Evolutionary conservation across 2,329 filamentous ascomycete genomes (phyloP).

Genomic region (Epichloe sp.): DNA sequence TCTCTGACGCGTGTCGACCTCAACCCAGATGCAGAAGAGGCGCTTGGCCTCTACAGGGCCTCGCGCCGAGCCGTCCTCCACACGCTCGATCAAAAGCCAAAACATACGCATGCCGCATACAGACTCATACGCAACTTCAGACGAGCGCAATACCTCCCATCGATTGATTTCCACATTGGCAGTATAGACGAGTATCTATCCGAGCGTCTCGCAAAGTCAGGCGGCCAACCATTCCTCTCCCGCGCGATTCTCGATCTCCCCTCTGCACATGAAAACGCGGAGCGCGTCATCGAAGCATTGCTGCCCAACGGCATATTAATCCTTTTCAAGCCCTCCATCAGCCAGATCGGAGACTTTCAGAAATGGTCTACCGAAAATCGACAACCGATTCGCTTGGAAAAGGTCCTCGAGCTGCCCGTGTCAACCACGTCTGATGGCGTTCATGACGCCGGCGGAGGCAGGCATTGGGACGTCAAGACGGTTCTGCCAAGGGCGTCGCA

Average conservation of each 20-base stretch:
- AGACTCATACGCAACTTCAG: conserved; percentile 54
- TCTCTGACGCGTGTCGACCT: conserved; percentile 15
- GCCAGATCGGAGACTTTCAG: conserved; percentile 55
- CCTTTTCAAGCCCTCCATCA: conserved; percentile 66
- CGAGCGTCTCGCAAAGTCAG: conserved; percentile 30
- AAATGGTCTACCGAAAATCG: conserved; percentile 33
- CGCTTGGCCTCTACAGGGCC: conserved; percentile 31
- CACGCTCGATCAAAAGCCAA: conserved; percentile 52
- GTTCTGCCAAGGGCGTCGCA: conserved; percentile 19
- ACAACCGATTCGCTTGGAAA: conserved; percentile 43
- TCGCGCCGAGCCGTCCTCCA: conserved; percentile 58
- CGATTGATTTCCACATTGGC: conserved; percentile 63
- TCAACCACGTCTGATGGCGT: conserved; percentile 26
- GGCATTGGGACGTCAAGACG: conserved; percentile 50
- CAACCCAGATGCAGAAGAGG: conserved; percentile 14
- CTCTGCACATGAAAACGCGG: conserved; percentile 35
- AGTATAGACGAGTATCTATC: conserved; percentile 51
- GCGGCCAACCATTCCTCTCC: conserved; percentile 47
- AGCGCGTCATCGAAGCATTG: conserved; percentile 41
- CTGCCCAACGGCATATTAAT: conserved; percentile 51
- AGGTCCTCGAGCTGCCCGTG: conserved; percentile 43
- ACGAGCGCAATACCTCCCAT: conserved; percentile 53
- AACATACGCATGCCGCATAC: conserved; percentile 51
- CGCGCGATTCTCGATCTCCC: conserved; percentile 66
- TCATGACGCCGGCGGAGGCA: conserved; percentile 35